These are phyloP conservation scores for Lathyrus oleraceus DNA, from an alignment of 306 rosid genomes.

Conservation along the genomic window DNA sequence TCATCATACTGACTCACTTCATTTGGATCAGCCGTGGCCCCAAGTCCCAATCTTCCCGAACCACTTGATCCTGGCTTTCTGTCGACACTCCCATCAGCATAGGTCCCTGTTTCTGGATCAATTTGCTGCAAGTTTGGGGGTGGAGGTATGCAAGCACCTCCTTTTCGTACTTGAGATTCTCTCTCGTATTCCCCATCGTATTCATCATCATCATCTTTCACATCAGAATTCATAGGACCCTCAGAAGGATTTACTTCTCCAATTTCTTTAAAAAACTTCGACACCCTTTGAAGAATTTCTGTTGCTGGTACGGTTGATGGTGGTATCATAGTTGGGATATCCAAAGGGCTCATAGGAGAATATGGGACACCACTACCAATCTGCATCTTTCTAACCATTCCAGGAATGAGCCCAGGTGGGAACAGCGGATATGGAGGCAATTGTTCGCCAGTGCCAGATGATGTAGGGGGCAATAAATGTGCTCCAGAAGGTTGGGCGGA, in stretches of 20 bases:
- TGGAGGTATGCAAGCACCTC: constrained; percentile 98
- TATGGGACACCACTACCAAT: constrained; percentile 97
- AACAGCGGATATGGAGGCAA: constrained; percentile 88
- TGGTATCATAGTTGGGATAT: constrained; percentile 89
- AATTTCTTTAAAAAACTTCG: constrained; percentile 86
- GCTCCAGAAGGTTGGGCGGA: constrained; percentile 65
- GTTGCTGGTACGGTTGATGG: constrained; percentile 69
- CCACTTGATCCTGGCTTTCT: constrained; percentile 65
- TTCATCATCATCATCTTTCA: constrained; percentile 69
- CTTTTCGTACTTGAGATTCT: constrained; percentile 62
- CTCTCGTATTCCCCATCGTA: constrained; percentile 61
- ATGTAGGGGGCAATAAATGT: constrained; percentile 55
- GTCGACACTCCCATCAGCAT: constrained; percentile 84
- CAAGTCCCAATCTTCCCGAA: constrained; percentile 86
- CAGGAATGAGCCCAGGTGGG: constrained; percentile 97
- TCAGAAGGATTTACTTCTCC: constrained; percentile 94
- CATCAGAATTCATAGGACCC: constrained; percentile 77
- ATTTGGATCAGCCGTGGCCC: constrained; percentile 81
- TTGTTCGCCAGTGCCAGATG: constrained; percentile 63
- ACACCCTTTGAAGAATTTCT: constrained; percentile 86
- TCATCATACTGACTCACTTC: constrained; percentile 94
- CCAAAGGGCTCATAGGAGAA: constrained; percentile 90
- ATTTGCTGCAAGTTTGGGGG: constrained; percentile 88
- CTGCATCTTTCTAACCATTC: constrained; percentile 99
- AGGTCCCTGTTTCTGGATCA: constrained; percentile 88